Base-by-base conservation (phyloP, 1,284 basidiomycete species). In the Cryptococcus sp. region DNA sequence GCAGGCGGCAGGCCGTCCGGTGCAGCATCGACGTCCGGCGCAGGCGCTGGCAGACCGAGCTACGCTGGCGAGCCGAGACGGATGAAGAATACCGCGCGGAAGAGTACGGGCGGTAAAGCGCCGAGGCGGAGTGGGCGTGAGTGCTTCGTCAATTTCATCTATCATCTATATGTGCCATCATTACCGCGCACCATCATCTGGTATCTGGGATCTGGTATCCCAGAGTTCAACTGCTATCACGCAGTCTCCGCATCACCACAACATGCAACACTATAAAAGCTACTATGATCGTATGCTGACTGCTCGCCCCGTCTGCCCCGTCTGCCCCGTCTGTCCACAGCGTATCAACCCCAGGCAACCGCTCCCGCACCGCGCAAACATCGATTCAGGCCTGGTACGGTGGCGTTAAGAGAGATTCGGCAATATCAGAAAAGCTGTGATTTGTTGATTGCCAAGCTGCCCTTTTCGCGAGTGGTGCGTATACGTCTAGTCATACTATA, bases 381-480 rank as follows among this genome's bases (percentile, higher is more conserved):
- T 47, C 74, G 82, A 15, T 96, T 85, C 79, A 83, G 89, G 62
- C 92, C 93, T 0, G 93, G 93, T 3, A 93, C 91, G 1, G 86
- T 90, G 60, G 93, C 93, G 27, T 81, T 97, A 57, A 84, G 88
- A 40, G 93, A 97, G 80, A 96, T 97, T 55, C 83, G 93, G 64
- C 90, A 89, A 72, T 96, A 94, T 77, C 93, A 97, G 79, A 93
- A 91, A 77, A 88, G 85, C 65, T 96, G 93, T 4, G 92, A 96
- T 71, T 80, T 96, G 57, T 80, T 96, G 58, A 81, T 97, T 61
- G 85, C 86, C 65, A 93, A 90, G 75, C 83, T 96, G 47, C 93
- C 93, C 0, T 97, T 97, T 76, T 89, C 91, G 49, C 88, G 93
- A 66, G 81, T 96, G 69, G 93, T 96, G 71, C 70, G 88, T 84